These are phyloP conservation scores for Naganishia vaughanmartiniae DNA, from an alignment of 768 basidiomycete genomes.

Conservation along the genomic window DNA sequence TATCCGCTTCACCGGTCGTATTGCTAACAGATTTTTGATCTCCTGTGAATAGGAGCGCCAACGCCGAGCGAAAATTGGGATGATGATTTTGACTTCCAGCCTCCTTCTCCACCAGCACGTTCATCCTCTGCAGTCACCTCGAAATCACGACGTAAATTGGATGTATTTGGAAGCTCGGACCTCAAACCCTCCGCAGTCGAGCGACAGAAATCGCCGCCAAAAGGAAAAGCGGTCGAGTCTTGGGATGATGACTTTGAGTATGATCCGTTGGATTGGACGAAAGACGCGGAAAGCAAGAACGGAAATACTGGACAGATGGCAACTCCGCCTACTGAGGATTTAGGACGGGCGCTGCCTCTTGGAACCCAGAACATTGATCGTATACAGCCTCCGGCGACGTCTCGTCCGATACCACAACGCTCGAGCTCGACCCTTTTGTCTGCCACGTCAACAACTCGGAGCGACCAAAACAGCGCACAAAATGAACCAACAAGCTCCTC, in stretches of 20 bases:
- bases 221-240: neutral
- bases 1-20: neutral
- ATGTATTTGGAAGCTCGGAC: neutral
- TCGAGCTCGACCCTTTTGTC: neutral
- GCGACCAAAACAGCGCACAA: neutral
- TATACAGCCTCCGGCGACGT: neutral
- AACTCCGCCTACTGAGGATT: neutral
- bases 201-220: neutral
- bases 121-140: neutral
- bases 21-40: neutral
- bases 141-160: neutral
- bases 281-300: neutral
- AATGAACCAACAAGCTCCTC: neutral
- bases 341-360: neutral
- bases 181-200: neutral
- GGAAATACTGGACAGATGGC: neutral
- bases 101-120: neutral
- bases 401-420: neutral
- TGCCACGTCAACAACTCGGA: neutral
- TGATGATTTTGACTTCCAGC: slow-evolving; percentile 31
- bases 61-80: slow-evolving; percentile 31
- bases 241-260: slow-evolving; percentile 24
- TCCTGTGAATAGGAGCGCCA: neutral
- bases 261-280: slow-evolving; percentile 14
- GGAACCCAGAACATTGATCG: neutral